Evolutionary conservation across 768 basidiomycete species (phyloP).

Genomic region (Cystobasidium onofrii): DNA sequence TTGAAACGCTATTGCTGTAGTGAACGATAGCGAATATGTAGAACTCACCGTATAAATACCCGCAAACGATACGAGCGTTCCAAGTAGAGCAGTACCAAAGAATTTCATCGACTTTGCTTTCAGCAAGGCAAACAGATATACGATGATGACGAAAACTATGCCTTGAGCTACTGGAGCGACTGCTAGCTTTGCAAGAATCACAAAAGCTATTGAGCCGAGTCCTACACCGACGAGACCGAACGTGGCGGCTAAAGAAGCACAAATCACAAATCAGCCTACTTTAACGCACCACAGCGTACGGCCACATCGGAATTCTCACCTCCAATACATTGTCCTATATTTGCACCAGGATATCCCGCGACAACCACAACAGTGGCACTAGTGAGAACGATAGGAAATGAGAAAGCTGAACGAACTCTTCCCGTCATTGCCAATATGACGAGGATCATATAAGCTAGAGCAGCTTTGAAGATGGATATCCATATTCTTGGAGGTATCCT

Average conservation of each 20-base stretch:
- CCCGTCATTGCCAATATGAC: constrained; percentile 40
- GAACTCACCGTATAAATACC: constrained; percentile 35
- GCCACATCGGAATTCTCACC: constrained; percentile 6
- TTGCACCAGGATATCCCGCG: constrained; percentile 41
- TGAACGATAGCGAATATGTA: neutral
- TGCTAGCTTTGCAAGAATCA: constrained; percentile 43
- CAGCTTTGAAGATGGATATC: constrained; percentile 35
- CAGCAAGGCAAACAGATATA: constrained; percentile 43
- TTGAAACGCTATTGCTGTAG: neutral
- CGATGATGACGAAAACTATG: constrained; percentile 42
- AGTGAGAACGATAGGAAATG: constrained; percentile 39
- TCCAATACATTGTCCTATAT: constrained; percentile 33
- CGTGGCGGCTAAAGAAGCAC: constrained; percentile 27
- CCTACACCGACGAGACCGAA: constrained; percentile 39
- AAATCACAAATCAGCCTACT: neutral
- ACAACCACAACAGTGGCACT: constrained; percentile 34
- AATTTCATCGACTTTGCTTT: constrained; percentile 42
- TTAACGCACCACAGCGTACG: neutral
- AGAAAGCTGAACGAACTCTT: constrained; percentile 38
- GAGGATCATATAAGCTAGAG: constrained; percentile 42
- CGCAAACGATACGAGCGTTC: constrained; percentile 43
- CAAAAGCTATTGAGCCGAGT: constrained; percentile 40
- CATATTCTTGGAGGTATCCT: constrained; percentile 12
- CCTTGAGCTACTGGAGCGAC: constrained; percentile 43
- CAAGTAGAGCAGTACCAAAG: constrained; percentile 43